phyloP scores from a whole-genome alignment of 2,329 filamentous ascomycete genomes.

The Laburnicola sp. region DNA sequence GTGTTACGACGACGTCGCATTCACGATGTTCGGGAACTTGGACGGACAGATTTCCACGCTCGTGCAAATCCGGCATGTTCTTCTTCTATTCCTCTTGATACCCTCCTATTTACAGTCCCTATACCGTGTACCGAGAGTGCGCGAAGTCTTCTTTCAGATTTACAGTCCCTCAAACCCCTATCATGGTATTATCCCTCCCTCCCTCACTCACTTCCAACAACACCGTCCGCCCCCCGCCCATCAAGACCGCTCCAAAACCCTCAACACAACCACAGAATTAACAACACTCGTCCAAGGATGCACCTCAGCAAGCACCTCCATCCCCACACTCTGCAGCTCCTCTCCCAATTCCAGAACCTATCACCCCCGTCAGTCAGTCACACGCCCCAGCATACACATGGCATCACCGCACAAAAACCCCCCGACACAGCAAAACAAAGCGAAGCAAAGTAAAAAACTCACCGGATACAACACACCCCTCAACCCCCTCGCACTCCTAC shows the following conservation, averaged over 20 bases:
- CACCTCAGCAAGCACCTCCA: slow-evolving; percentile 50
- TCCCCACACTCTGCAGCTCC: slow-evolving; percentile 30
- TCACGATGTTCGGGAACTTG: too few species aligned
- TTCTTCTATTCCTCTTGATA: background rate
- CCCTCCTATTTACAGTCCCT: background rate
- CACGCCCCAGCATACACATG: background rate
- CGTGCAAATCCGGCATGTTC: too few species aligned
- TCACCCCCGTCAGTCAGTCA: background rate
- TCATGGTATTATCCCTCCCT: background rate
- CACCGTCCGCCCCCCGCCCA: too few species aligned
- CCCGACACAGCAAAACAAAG: too few species aligned
- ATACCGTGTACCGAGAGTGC: too few species aligned
- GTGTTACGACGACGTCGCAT: too few species aligned
- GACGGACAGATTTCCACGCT: too few species aligned
- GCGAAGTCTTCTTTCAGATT: background rate
- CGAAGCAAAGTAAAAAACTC: slow-evolving; percentile 17
- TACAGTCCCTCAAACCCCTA: background rate
- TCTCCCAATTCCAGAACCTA: slow-evolving; percentile 47
- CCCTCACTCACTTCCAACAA: too few species aligned
- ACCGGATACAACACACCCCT: slow-evolving; percentile 55
- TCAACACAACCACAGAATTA: slow-evolving; percentile 53
- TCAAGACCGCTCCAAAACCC: slow-evolving; percentile 19
- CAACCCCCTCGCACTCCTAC: slow-evolving; percentile 52
- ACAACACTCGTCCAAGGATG: slow-evolving; percentile 56
- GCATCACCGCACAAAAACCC: background rate